Base-by-base conservation (phyloP, 257 asterid genomes). In the Primulina eburnea region DNA sequence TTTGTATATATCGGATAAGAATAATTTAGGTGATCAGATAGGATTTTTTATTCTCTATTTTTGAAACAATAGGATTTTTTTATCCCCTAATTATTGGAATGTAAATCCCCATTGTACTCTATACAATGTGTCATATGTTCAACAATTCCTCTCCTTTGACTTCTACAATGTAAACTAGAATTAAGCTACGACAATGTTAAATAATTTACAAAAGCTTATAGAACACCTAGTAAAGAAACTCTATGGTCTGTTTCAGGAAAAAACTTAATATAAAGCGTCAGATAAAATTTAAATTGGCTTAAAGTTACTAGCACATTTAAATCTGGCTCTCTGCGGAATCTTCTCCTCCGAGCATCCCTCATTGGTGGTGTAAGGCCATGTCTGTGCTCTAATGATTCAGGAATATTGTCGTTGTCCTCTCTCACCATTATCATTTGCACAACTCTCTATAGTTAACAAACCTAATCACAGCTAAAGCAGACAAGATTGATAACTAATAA, bases 281-380 rank as follows among this genome's bases (percentile, higher is more conserved):
- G 18, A 62, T 4, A 34, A 63, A 65, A 60, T 52, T 26, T 6
- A 9, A 61, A 0, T 20, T 59, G 53, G 29, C 33, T 16, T 58
- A 57, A 58, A 7, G 50, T 17, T 30, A 33, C 29, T 50, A 32
- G 28, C 72, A 91, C 99, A 80, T 94, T 91, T 56, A 94, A 79
- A 82, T 91, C 99, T 20, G 97, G 96, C 73, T 94, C 97, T 60
- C 97, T 85, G 37, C 95, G 95, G 79, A 94, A 94, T 80, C 97
- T 85, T 78, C 97, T 84, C 78, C 99, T 87, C 66, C 95, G 89
- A 72, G 99, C 97, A 86, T 94, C 99, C 83, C 97, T 82, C 96
- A 86, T 89, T 4, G 96, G 90, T 53, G 96, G 97, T 40, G 99
- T 94, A 76, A 94, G 96, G 26, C 97, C 53, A 61, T 84, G 89